Conservation (phyloP, 768 basidiomycete genomes). For the Mycena chlorophos region DNA sequence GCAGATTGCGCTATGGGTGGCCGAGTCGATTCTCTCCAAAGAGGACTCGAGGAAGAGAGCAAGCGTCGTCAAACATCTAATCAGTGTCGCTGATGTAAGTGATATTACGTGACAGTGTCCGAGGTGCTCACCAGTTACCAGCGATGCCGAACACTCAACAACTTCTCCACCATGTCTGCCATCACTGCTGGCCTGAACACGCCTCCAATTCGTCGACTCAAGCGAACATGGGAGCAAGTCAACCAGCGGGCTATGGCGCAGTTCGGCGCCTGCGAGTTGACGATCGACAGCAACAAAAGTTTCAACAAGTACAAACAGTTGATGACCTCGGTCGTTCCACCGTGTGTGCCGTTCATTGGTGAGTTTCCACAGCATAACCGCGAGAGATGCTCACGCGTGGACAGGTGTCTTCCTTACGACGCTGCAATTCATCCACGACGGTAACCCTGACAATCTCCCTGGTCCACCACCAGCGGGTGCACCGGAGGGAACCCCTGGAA, state of each 20-base stretch:
- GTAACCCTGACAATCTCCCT: slow-evolving; percentile 81
- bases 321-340: slow-evolving; percentile 81
- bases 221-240: slow-evolving; percentile 92
- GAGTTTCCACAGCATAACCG: slow-evolving; percentile 24
- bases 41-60: slow-evolving; percentile 87
- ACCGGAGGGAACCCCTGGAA: slow-evolving; percentile 2
- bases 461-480: slow-evolving; percentile 31
- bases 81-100: slow-evolving; percentile 87
- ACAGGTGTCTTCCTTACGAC: slow-evolving; percentile 94
- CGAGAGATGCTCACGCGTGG: slow-evolving; percentile 4
- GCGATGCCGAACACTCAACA: slow-evolving; percentile 88
- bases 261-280: slow-evolving; percentile 80
- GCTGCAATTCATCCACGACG: slow-evolving; percentile 97
- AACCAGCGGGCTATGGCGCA: slow-evolving; percentile 70
- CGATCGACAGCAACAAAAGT: slow-evolving; percentile 91
- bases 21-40: slow-evolving; percentile 74
- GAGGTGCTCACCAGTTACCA: slow-evolving; percentile 33
- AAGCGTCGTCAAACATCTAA: slow-evolving; percentile 82
- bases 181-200: slow-evolving; percentile 93
- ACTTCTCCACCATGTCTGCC: slow-evolving; percentile 96
- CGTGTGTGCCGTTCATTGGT: slow-evolving; percentile 98
- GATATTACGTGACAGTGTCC: not conserved
- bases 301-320: slow-evolving; percentile 88
- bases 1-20: slow-evolving; percentile 93
- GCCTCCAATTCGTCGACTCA: slow-evolving; percentile 88